phyloP scores from a whole-genome alignment of 129 eudicot genomes.

The Solidago caesia region DNA sequence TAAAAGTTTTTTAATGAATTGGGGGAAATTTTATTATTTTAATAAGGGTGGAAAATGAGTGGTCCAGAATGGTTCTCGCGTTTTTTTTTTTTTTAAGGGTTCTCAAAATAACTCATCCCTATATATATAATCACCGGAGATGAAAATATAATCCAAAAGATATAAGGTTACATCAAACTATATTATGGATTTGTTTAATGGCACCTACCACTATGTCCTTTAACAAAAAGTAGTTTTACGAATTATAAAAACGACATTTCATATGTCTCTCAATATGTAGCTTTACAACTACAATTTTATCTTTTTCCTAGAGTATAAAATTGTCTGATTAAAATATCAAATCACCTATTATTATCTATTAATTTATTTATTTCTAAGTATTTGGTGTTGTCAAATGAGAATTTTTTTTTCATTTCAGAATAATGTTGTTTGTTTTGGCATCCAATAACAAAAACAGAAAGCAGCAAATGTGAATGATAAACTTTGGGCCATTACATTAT shows the following conservation, averaged over 20 bases:
- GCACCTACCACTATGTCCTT: not conserved
- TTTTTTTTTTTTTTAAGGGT: too few relatives aligned
- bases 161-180: constrained; percentile 1
- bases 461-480: not conserved
- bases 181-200: not conserved
- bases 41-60: too few relatives aligned
- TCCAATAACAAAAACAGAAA: too few relatives aligned
- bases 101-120: too few relatives aligned
- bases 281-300: not conserved
- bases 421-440: too few relatives aligned
- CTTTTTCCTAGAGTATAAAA: not conserved
- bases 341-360: not conserved
- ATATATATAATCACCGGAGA: not conserved
- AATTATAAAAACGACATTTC: not conserved
- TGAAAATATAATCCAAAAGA: not conserved
- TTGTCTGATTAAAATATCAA: not conserved
- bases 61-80: too few relatives aligned
- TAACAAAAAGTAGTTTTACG: not conserved
- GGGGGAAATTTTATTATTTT: too few relatives aligned
- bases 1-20: too few relatives aligned
- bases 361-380: not conserved
- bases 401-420: not conserved
- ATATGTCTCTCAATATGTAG: not conserved
- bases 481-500: too few relatives aligned
- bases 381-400: not conserved